Conservation (phyloP, 345 rosid species). For the Adansonia digitata region DNA sequence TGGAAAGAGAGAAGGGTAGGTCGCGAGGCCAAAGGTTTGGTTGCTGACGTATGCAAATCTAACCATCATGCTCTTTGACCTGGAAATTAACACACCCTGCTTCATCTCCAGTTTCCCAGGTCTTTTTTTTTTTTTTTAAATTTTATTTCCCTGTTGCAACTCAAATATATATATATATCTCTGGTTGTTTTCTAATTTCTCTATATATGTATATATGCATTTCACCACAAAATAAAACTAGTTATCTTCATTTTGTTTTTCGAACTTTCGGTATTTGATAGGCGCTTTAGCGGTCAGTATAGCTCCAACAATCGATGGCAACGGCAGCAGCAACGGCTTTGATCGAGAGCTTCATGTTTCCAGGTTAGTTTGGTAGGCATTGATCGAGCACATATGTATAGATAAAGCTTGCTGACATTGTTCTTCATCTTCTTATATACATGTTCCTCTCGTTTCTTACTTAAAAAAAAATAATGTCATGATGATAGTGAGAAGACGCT, state of each 20-base stretch:
- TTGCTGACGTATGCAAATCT: neutral
- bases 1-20: neutral
- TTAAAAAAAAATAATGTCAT: neutral
- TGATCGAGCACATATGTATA: neutral
- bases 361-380: neutral
- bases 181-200: neutral
- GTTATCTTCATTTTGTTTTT: neutral
- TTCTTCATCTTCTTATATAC: neutral
- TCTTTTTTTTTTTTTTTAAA: neutral
- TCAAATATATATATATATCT: neutral
- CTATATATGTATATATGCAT: neutral
- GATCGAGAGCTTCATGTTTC: neutral
- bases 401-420: neutral
- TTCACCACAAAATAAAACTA: neutral
- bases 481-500: neutral
- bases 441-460: neutral
- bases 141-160: neutral
- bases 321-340: neutral
- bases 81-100: neutral
- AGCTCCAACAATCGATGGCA: no score
- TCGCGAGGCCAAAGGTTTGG: neutral
- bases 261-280: neutral
- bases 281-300: neutral
- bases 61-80: neutral
- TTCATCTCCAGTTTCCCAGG: neutral